Evolutionary conservation across 768 basidiomycete genomes (phyloP), one percentile per base, ranked within the genome.

Genomic region (Xerocomellus amylosporus): DNA sequence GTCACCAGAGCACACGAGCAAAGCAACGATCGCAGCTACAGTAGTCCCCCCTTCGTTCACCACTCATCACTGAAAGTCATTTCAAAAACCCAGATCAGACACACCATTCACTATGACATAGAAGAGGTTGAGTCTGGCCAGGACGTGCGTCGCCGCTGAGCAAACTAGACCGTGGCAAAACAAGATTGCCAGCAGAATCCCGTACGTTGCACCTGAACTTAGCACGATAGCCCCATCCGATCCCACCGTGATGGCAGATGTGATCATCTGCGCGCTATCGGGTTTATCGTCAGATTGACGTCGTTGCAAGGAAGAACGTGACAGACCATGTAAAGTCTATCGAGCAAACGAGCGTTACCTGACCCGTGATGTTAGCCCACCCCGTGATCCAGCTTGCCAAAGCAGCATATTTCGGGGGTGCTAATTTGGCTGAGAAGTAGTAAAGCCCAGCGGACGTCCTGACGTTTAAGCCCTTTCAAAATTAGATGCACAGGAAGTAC

Each of bases 361-460:
- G 86, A 26, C 87, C 87, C 12, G 86, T 87, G 39, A 88, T 78
- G 58, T 88, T 88, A 14, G 86, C 85, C 86, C 85, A 87, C 8
- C 84, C 83, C 52, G 73, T 76, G 49, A 79, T 72, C 75, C 75
- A 78, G 58, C 85, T 83, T 2, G 85, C 82, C 48, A 90, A 69
- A 8, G 85, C 76, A 3, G 84, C 77, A 51, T 82, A 81, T 61
- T 78, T 75, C 7, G 77, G 76, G 1, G 86, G 84, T 3, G 88
- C 87, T 41, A 90, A 68, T 64, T 86, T 88, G 0, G 87, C 85
- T 2, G 87, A 85, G 68, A 88, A 89, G 67, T 88, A 90, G 66
- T 89, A 89, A 17, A 90, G 73, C 0, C 87, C 88, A 8, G 88
- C 87, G 58, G 87, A 89, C 22, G 88, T 90, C 49, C 87, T 89